Base-by-base conservation (phyloP, 108 stramenopile species). In the Cylindrotheca closterium region DNA sequence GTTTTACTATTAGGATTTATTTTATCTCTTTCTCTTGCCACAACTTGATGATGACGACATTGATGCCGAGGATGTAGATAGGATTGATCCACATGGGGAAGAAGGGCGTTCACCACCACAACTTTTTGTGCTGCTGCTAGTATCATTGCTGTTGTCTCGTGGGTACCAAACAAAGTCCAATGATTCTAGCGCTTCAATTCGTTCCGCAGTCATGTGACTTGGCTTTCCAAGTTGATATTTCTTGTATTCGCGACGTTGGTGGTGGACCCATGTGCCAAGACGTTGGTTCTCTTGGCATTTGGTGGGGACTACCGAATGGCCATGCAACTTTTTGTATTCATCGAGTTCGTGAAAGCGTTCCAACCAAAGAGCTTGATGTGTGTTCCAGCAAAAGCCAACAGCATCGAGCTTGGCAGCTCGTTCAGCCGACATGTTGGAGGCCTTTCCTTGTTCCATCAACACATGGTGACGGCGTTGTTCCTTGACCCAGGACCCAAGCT, bases 401-500 rank as follows among this genome's bases (percentile, higher is more conserved):
- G 28, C 58, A 51, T 78, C 67, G 21, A 87, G 60, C 1, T 49
- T 52, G 24, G 66, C 56, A 8, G 53, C 59, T 8, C 75, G 69
- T 28, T 58, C 56, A 19, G 58, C 52, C 0, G 63, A 70, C 70
- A 77, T 71, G 58, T 62, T 37, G 19, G 63, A 67, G 12, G 55
- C 5, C n/a, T 42, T 69, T 2, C 79, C 79, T 23, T 60, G 47
- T 19, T 54, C 53, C 47, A 71, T 47, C 30, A 81, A 52, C 3
- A 55, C 47, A 55, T 79, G 83, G 33, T 78, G 79, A 3, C 79
- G 23, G 22, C 86, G 55, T 55, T 87, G 86, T 26, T 73, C 68
- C 67, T 73, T 77, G 3, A 87, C 78, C 86, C 86, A 87, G 15
- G 60, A 48, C 8, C 82, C 86, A 1, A 87, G 58, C 50, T 79